Base-by-base conservation (phyloP, 257 asterid species). In the Nyctanthes arbortristis region DNA sequence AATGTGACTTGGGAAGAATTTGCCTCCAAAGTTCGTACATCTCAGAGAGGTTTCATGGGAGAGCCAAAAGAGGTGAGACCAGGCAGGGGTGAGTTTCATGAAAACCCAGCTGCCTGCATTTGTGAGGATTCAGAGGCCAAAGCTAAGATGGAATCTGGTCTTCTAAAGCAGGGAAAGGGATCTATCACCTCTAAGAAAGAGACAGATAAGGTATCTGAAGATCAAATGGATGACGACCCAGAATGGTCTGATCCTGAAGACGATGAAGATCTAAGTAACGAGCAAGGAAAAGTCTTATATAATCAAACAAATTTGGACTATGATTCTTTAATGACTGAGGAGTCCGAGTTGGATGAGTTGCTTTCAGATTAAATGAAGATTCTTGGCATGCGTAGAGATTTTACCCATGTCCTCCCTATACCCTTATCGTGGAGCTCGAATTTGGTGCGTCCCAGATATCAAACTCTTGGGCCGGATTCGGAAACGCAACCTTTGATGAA, bases 81-180 rank as follows among this genome's bases (percentile, higher is more conserved):
- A 0, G 99, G 99, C 39, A 87, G 97, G 79, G 99, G 99, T 34
- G 97, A 60, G 35, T 94, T 94, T 80, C 98, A 91, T 8, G 99
- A 91, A 75, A 88, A 91, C 63, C 99, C 99, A 33, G 76, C 97
- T 65, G 12, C 95, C 66, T 94, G 99, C 83, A 89, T 94, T 13
- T 94, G 99, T 78, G 93, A 88, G 79, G 84, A 86, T 37, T 40
- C 94, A 1, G 93, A 78, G 36, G 91, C 89, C 61, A 79, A 78
- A 73, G 59, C 65, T 52, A 75, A 77, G 72, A 66, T 47, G 68
- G 79, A 61, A 37, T 68, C 78, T 33, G 74, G 70, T 65, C 81
- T 39, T 28, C 76, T 71, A 52, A 82, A 52, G 39, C 25, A 60
- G 27, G 82, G 78, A 27, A 65, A 73, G 73, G 87, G 35, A 55